phyloP scores from a whole-genome alignment of 768 basidiomycete species.

The Pulveroboletus sp. region DNA sequence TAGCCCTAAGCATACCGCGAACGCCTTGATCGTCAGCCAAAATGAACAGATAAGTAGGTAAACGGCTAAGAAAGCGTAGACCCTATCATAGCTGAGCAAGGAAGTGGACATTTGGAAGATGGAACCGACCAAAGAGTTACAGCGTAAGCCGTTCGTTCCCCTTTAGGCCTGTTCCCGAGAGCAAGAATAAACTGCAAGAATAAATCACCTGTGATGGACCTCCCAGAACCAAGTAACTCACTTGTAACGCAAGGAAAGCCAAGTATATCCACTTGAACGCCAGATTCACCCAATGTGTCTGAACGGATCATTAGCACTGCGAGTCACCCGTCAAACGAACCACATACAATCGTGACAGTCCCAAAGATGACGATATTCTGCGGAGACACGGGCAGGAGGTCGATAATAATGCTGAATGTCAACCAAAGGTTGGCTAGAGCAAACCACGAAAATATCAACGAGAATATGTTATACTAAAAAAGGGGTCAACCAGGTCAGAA shows the following conservation, averaged over 20 bases:
- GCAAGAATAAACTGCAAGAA: conserved; percentile 57
- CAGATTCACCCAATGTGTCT: conserved; percentile 86
- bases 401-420: conserved; percentile 94
- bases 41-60: conserved; percentile 88
- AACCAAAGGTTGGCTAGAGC: conserved; percentile 89
- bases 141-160: conserved; percentile 70
- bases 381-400: conserved; percentile 71
- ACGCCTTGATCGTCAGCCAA: conserved; percentile 77
- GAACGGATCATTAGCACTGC: background rate
- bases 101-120: background rate
- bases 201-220: background rate
- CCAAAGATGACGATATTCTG: conserved; percentile 62
- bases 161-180: conserved; percentile 82
- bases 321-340: conserved; percentile 4
- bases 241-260: conserved; percentile 76
- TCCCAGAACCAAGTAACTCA: conserved; percentile 18
- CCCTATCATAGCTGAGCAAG: conserved; percentile 41
- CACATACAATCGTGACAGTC: conserved; percentile 58
- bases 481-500: background rate
- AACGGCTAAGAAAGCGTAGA: conserved; percentile 76
- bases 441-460: conserved; percentile 89
- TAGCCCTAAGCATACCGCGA: conserved; percentile 46
- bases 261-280: conserved; percentile 85
- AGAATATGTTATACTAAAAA: conserved; percentile 76
- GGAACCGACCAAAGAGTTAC: conserved; percentile 61